Evolutionary conservation across 352 stramenopile genomes (phyloP), one percentile per base, ranked within the genome.

Genomic region (Globisporangium radiosum): DNA sequence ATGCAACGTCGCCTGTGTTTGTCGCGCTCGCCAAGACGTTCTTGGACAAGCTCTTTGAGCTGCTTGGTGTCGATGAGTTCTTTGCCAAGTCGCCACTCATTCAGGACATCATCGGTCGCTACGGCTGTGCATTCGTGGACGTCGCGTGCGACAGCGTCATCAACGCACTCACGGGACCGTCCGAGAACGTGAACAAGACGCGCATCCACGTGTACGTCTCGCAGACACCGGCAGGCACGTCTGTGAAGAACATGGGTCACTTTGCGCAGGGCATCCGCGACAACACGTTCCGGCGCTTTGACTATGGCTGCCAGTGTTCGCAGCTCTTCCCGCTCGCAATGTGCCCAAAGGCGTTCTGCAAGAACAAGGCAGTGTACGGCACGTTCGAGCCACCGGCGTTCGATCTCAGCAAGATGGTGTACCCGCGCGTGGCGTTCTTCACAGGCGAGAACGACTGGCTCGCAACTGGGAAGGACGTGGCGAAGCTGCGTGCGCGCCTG

Each of bases 201-300:
- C 70, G 73, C 5, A 78, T 83, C 40, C 73, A 78, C 36, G 76
- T 83, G 13, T 86, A 86, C 57, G 56, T 86, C 45, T 66, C 71
- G 19, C 73, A 86, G 60, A 86, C 73, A 3, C 76, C 73, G 0
- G 69, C 76, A 1, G 70, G 76, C 0, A 86, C 76, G 5, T 83
- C 73, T 0, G 73, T 81, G 42, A 78, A 81, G 65, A 83, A 81
- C 65, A 66, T 86, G 56, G 76, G 64, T 0, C 73, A 86, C 57
- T 86, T 69, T 39, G 76, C 72, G 1, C 76, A 86, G 55, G 60
- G 64, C 37, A 84, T 86, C 38, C 76, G 76, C 39, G 70, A 72
- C 63, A 57, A 83, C 44, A 80, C 70, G 15, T 86, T 80, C 52
- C 61, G 62, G 8, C 64, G 57, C n/a, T 86, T 75, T 57, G 73